Base-by-base conservation (phyloP, 768 basidiomycete species). In the Boletus sp. region DNA sequence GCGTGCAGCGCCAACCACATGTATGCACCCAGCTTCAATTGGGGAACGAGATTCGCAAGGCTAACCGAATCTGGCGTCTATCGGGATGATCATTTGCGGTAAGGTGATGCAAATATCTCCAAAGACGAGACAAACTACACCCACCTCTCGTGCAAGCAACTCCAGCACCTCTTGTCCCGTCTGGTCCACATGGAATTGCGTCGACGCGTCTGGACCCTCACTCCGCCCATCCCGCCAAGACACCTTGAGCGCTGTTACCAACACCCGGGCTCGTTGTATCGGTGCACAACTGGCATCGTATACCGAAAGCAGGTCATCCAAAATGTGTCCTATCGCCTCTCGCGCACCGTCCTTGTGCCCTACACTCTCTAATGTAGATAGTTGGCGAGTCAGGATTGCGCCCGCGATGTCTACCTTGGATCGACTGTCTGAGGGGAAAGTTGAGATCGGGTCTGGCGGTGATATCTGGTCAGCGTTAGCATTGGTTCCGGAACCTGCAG, bases 1-100 rank as follows among this genome's bases (percentile, higher is more conserved):
- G 82, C 78, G 62, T 89, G 84, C 19, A 94, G 71, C 0, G 85
- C 83, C 42, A 83, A 71, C 84, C 86, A 88, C 25, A 94, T 74
- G 61, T 88, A 82, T 0, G 78, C 74, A 1, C 77, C 70, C 1
- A 81, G 77, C 29, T 72, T 76, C 60, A 85, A 83, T 62, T 88
- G 83, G 7, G 61, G 63, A 51, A 69, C 53, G 50, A 72, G 70
- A 4, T 47, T 53, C 0, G 55, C 55, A 2, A 78, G 64, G 2
- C 39, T 41, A 52, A 78, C 76, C 3, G 61, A 50, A 4, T 65
- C 71, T 7, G 56, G 35, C 13, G 61, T 58, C 77, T 77, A 51
- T 29, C 19, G 45, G n/a, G 23, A 27, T 10, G 13, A 41, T 33
- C 23, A 5, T 39, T 44, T 3, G 33, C 11, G 11, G 17, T n/a